Evolutionary conservation across 192 early-diverging fungal genomes (phyloP).

Genomic region (Backusella westeae): DNA sequence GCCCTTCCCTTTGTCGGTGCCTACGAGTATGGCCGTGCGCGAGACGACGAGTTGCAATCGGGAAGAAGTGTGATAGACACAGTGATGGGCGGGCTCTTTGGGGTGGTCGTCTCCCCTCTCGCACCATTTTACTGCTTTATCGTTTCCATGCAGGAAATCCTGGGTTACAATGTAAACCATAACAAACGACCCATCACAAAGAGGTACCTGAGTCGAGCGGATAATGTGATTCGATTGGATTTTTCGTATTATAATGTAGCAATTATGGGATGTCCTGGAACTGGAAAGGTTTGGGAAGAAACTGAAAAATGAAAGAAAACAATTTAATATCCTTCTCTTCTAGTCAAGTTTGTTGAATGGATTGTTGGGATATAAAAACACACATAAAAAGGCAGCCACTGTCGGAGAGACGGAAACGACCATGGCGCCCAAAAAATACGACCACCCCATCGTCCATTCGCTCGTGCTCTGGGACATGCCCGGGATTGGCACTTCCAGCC

Average conservation of each 20-base stretch:
- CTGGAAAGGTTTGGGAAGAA: conserved; percentile 19
- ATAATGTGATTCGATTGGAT: conserved; percentile 15
- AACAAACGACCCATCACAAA: not conserved
- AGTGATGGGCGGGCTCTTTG: conserved; percentile 17
- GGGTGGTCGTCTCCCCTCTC: conserved; percentile 20
- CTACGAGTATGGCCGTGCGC: conserved; percentile 13
- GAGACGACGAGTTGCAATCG: conserved; percentile 4
- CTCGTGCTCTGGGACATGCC: conserved; percentile 31
- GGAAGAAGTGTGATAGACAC: conserved; percentile 3
- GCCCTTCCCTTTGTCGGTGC: conserved; percentile 25
- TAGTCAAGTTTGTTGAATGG: conserved; percentile 32
- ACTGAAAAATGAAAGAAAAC: not conserved
- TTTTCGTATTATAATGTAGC: conserved; percentile 24
- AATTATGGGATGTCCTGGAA: conserved; percentile 19
- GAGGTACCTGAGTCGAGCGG: not conserved
- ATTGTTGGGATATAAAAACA: conserved; percentile 20
- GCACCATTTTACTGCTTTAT: conserved; percentile 18
- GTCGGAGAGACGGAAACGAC: conserved; percentile 26
- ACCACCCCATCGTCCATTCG: conserved; percentile 13
- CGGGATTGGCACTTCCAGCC: conserved; percentile 17
- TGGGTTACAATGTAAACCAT: not conserved
- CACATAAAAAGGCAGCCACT: conserved; percentile 4
- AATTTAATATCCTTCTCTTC: not conserved
- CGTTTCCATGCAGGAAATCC: not conserved
- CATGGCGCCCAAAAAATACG: not conserved